A percentile compares a stretch with the other conserved stretches of the same genome.
phyloP scores from a whole-genome alignment of 148 eudicot species.

The Rhododendron simsii region DNA sequence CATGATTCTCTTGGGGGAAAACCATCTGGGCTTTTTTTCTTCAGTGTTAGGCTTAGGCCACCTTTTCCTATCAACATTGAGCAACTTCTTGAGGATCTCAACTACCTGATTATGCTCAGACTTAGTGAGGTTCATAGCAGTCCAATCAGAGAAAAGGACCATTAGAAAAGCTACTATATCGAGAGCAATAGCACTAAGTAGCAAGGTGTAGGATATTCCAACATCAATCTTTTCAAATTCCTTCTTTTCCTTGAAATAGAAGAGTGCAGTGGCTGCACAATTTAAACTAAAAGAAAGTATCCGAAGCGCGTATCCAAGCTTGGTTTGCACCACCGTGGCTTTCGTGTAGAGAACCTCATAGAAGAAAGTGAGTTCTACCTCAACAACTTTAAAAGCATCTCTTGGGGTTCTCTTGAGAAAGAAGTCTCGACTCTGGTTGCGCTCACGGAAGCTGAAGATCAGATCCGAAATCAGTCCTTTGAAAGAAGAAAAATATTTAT shows the following conservation, averaged over 20 bases:
- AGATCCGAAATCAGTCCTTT: slow-evolving; percentile 45
- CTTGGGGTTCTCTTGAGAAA: slow-evolving; percentile 24
- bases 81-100: background rate
- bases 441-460: slow-evolving; percentile 40
- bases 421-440: slow-evolving; percentile 31
- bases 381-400: slow-evolving; percentile 48
- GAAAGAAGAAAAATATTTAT: slow-evolving; percentile 28
- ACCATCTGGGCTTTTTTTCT: too few relatives aligned
- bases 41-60: background rate
- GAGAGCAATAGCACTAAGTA: slow-evolving; percentile 33
- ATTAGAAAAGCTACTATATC: slow-evolving; percentile 29
- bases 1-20: background rate
- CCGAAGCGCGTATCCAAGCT: slow-evolving; percentile 18
- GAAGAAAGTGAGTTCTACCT: slow-evolving; percentile 47
- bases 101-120: background rate
- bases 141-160: slow-evolving; percentile 38
- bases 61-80: background rate
- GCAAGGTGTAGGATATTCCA: slow-evolving; percentile 22
- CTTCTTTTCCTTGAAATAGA: slow-evolving; percentile 13
- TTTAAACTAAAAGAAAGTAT: slow-evolving; percentile 14
- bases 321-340: slow-evolving; percentile 20
- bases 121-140: slow-evolving; percentile 12
- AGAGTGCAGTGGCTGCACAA: slow-evolving; percentile 16
- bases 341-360: slow-evolving; percentile 50
- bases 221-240: slow-evolving; percentile 11